Evolutionary conservation across 495 filamentous ascomycete genomes (phyloP).

Genomic region (Neurospora sp.): DNA sequence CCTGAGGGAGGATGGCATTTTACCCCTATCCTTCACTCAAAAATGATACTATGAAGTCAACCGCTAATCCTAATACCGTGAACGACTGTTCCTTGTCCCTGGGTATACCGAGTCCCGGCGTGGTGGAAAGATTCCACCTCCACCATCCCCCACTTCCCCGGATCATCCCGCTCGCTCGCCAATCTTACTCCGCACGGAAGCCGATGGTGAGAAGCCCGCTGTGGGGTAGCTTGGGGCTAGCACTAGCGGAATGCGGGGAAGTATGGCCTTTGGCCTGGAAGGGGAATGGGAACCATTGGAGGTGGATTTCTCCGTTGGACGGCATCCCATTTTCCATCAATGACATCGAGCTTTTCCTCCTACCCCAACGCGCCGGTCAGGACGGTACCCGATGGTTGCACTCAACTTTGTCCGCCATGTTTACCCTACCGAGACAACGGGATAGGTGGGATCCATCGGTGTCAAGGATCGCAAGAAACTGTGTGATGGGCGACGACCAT

Average conservation of each 20-base stretch:
- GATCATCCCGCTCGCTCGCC: not conserved
- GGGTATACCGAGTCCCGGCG: not conserved
- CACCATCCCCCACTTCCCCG: not conserved
- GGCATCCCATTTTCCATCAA: conserved; percentile 10
- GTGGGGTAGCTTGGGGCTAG: not conserved
- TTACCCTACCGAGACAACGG: not conserved
- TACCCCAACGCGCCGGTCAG: not conserved
- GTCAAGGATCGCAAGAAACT: not conserved
- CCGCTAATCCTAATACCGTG: not conserved
- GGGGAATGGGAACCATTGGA: not conserved
- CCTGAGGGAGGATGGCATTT: not conserved
- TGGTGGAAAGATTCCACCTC: not conserved
- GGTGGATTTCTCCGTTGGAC: conserved; percentile 6
- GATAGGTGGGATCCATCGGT: not conserved
- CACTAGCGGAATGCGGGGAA: not conserved
- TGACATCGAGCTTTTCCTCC: not conserved
- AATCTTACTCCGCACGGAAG: not conserved
- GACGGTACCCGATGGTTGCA: not conserved
- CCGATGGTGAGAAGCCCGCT: not conserved
- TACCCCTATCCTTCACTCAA: not conserved
- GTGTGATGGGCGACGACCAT: not conserved
- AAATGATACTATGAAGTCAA: too few species aligned
- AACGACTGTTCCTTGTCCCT: not conserved
- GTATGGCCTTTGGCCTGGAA: not conserved
- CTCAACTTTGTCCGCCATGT: not conserved